Percentiles rank a stretch among this genome's conserved stretches.
phyloP scores from a whole-genome alignment of 192 early-diverging fungal genomes.

The Coemansia sp. region DNA sequence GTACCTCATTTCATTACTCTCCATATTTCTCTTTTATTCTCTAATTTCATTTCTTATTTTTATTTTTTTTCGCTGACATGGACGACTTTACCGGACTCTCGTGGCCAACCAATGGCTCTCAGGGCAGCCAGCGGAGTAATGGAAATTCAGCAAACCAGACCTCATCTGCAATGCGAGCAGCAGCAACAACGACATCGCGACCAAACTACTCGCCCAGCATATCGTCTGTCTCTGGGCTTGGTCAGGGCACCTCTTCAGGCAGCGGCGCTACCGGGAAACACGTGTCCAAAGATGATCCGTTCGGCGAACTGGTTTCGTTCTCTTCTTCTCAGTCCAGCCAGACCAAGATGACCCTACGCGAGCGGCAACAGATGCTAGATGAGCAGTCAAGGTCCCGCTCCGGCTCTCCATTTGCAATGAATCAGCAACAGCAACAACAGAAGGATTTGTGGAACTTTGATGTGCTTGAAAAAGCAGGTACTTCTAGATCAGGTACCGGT shows the following conservation, averaged over 20 bases:
- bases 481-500: constrained; percentile 17
- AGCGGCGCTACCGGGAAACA: not conserved
- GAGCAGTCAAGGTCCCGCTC: constrained; percentile 28
- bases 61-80: constrained; percentile 22
- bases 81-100: constrained; percentile 37
- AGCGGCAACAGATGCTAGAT: constrained; percentile 41
- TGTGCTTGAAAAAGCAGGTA: constrained; percentile 29
- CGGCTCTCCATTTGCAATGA: constrained; percentile 22
- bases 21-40: not conserved
- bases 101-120: constrained; percentile 20
- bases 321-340: constrained; percentile 20
- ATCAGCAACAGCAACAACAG: constrained; percentile 2
- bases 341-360: constrained; percentile 46
- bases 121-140: not conserved
- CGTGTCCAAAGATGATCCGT: constrained; percentile 41
- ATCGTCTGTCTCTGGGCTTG: not conserved
- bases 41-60: constrained; percentile 14
- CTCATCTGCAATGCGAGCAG: constrained; percentile 7
- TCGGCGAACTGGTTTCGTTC: constrained; percentile 55
- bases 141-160: not conserved
- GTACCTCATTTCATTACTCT: not conserved
- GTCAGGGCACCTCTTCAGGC: not conserved
- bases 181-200: not conserved
- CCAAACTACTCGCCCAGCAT: constrained; percentile 49
- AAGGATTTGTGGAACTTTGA: constrained; percentile 52